These are phyloP conservation scores for Vitis labrusca DNA, from an alignment of 164 flowering plant genomes.

Conservation along the genomic window DNA sequence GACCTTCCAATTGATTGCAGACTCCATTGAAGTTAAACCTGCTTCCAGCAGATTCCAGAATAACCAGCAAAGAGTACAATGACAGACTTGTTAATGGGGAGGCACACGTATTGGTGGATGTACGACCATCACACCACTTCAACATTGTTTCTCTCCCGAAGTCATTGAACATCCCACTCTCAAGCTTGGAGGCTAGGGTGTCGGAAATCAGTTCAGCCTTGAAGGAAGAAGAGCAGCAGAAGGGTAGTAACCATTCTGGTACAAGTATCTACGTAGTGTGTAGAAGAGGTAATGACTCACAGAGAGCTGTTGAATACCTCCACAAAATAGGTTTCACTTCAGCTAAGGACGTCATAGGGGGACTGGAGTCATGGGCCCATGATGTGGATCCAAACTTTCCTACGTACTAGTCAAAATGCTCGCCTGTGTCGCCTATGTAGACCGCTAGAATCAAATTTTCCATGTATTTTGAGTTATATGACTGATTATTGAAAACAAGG, in stretches of 20 bases:
- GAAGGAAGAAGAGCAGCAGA: conserved; percentile 32
- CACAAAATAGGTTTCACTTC: conserved; percentile 65
- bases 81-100: conserved; percentile 52
- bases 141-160: conserved; percentile 79
- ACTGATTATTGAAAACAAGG: too few species aligned
- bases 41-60: conserved; percentile 59
- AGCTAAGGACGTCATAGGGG: conserved; percentile 82
- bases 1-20: conserved; percentile 36
- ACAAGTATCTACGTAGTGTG: conserved; percentile 68
- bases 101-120: conserved; percentile 80
- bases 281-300: conserved; percentile 96
- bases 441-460: too few species aligned
- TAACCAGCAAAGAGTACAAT: conserved; percentile 72
- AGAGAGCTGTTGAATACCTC: conserved; percentile 78
- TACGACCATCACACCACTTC: conserved; percentile 88
- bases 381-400: conserved; percentile 86
- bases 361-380: conserved; percentile 81
- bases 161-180: conserved; percentile 72
- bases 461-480: too few species aligned
- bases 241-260: conserved; percentile 15
- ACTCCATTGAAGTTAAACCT: conserved; percentile 67
- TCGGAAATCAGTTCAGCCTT: conserved; percentile 52
- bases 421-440: neutral
- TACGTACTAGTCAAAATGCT: conserved; percentile 37
- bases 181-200: conserved; percentile 55